Evolutionary conservation across 352 stramenopile genomes (phyloP).

Genomic region (Pythium biforme): DNA sequence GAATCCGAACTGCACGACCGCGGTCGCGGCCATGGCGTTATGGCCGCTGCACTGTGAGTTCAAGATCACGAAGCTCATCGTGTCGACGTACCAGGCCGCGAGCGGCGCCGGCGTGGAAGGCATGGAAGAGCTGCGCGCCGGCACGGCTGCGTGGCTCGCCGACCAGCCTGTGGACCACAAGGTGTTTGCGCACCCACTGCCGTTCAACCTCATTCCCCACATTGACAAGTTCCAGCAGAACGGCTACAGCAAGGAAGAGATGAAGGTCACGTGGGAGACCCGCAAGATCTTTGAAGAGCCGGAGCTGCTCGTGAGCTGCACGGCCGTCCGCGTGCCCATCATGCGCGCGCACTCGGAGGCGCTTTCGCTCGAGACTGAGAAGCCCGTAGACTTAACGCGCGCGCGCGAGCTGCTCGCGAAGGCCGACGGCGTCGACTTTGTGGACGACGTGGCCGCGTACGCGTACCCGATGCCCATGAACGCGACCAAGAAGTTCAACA

Average conservation of each 20-base stretch:
- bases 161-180: constrained; percentile 84
- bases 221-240: constrained; percentile 99
- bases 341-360: constrained; percentile 96
- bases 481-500: constrained; percentile 96
- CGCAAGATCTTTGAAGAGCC: constrained; percentile 96
- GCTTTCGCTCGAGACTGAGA: constrained; percentile 94
- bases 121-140: constrained; percentile 95
- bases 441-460: constrained; percentile 83
- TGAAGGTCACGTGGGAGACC: constrained; percentile 99
- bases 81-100: constrained; percentile 95
- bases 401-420: constrained; percentile 81
- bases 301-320: constrained; percentile 87
- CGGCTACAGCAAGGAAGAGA: constrained; percentile 99
- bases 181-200: constrained; percentile 96
- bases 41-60: constrained; percentile 97
- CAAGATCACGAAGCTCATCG: constrained; percentile 94
- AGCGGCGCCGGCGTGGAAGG: constrained; percentile 90
- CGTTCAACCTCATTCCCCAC: constrained; percentile 99
- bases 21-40: constrained; percentile 96
- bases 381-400: constrained; percentile 81
- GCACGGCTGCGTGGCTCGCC: constrained; percentile 70
- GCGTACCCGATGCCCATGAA: constrained; percentile 98
- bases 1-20: constrained; percentile 99
- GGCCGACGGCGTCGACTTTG: constrained; percentile 93
- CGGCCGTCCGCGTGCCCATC: constrained; percentile 96